Percentiles rank a stretch among this genome's conserved stretches.
These are phyloP conservation scores for Colletotrichum phormii DNA, from an alignment of 2,329 filamentous ascomycete species.

Conservation along the genomic window DNA sequence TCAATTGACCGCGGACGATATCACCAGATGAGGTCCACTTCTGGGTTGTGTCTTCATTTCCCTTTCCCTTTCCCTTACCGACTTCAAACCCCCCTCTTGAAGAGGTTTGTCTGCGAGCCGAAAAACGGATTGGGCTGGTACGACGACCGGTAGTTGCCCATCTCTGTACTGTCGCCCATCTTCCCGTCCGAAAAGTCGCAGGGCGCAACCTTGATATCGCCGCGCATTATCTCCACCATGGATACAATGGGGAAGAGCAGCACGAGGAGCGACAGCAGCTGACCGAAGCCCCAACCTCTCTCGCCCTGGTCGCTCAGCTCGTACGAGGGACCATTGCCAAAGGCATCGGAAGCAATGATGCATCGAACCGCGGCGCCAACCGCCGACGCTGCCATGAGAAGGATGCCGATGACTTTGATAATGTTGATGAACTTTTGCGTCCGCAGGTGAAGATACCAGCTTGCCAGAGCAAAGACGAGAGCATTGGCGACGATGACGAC, in stretches of 20 bases:
- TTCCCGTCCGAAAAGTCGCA: conserved; percentile 8
- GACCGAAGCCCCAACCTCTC: conserved; percentile 72
- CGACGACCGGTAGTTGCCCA: conserved; percentile 14
- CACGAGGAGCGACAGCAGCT: conserved; percentile 69
- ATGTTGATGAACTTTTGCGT: conserved; percentile 63
- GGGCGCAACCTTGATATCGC: conserved; percentile 53
- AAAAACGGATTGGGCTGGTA: conserved; percentile 61
- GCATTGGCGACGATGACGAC: conserved; percentile 69
- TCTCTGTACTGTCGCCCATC: conserved; percentile 9
- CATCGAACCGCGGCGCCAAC: conserved; percentile 69
- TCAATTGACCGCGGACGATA: background rate
- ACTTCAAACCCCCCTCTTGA: conserved; percentile 40
- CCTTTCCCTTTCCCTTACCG: background rate
- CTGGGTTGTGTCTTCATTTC: background rate
- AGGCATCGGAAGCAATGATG: conserved; percentile 69
- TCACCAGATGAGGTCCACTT: background rate
- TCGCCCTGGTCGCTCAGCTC: conserved; percentile 63
- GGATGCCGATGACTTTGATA: conserved; percentile 64
- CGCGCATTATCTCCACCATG: conserved; percentile 68
- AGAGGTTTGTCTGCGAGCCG: conserved; percentile 51
- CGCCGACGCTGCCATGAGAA: conserved; percentile 68
- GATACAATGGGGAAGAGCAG: conserved; percentile 70
- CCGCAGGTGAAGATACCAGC: conserved; percentile 72
- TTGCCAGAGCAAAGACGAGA: conserved; percentile 68
- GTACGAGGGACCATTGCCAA: conserved; percentile 62